phyloP scores from a whole-genome alignment of 305 asterid genomes.

The Andrographis paniculata region DNA sequence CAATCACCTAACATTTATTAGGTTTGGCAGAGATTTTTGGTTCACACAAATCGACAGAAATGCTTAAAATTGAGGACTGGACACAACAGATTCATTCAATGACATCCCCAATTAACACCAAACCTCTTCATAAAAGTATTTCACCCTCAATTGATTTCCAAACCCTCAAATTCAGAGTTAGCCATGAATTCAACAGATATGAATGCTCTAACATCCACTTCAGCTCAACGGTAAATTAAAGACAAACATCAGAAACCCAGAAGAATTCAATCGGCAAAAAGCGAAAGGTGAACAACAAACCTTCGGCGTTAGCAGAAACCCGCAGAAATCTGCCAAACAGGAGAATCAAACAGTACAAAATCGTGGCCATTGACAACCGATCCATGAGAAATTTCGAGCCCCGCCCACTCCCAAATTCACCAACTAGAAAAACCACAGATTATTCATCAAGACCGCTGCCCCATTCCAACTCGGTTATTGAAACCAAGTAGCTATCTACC shows the following conservation, averaged over 20 bases:
- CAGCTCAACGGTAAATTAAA: slow-evolving; percentile 15
- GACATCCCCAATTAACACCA: too few relatives aligned
- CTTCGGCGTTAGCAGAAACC: slow-evolving; percentile 64
- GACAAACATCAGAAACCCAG: neutral
- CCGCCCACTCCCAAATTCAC: slow-evolving; percentile 14
- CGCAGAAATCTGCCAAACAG: slow-evolving; percentile 30
- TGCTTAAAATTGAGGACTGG: too few relatives aligned
- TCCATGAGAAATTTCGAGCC: slow-evolving; percentile 26
- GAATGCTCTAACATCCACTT: too few relatives aligned
- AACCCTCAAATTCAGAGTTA: neutral
- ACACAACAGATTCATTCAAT: too few relatives aligned
- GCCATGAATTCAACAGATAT: slow-evolving; percentile 27
- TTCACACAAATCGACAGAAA: too few relatives aligned
- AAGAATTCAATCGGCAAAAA: neutral
- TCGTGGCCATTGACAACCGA: slow-evolving; percentile 44
- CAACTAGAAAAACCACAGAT: slow-evolving; percentile 24
- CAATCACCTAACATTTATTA: neutral
- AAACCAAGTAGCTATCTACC: slow-evolving; percentile 14
- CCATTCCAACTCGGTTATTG: slow-evolving; percentile 5
- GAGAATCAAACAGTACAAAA: slow-evolving; percentile 34
- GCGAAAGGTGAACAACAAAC: slow-evolving; percentile 25
- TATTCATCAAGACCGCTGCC: slow-evolving; percentile 19
- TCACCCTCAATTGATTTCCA: neutral
- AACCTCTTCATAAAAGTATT: too few relatives aligned
- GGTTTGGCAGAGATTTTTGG: too few relatives aligned